These are phyloP conservation scores for Aspergillus awamori DNA, from an alignment of 2,329 filamentous ascomycete species.

Conservation along the genomic window DNA sequence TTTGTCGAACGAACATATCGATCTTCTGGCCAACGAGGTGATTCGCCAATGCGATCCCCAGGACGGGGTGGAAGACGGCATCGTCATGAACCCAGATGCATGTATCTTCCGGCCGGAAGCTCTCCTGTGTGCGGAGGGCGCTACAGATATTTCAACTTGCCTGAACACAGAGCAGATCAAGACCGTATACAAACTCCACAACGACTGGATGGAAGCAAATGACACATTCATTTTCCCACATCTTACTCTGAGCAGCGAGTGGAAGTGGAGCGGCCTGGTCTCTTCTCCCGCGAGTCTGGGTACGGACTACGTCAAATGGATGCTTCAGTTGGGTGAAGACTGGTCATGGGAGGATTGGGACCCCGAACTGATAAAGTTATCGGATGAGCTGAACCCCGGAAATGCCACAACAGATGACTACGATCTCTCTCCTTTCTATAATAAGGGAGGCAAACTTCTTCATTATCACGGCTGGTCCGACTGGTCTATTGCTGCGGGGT, in stretches of 20 bases:
- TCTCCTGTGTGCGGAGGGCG: conserved; percentile 37
- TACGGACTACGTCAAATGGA: conserved; percentile 37
- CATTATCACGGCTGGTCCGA: conserved; percentile 22
- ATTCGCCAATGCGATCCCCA: conserved; percentile 54
- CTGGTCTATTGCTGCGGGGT: conserved; percentile 8
- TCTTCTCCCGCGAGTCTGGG: conserved; percentile 23
- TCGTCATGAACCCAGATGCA: conserved; percentile 51
- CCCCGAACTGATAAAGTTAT: conserved; percentile 41
- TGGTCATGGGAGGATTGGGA: conserved; percentile 46
- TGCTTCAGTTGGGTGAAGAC: conserved; percentile 7
- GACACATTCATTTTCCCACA: conserved; percentile 36
- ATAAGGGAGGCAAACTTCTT: conserved; percentile 18
- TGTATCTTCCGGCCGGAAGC: conserved; percentile 43
- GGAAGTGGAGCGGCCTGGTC: background rate
- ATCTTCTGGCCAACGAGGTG: conserved; percentile 49
- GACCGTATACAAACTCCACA: conserved; percentile 26
- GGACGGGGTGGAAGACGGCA: conserved; percentile 55
- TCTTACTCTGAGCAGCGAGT: conserved; percentile 6
- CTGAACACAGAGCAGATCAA: conserved; percentile 49
- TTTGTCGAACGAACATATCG: conserved; percentile 47
- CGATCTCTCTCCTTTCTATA: conserved; percentile 16
- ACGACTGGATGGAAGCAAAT: conserved; percentile 9
- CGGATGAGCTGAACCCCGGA: conserved; percentile 7
- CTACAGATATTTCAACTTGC: conserved; percentile 36
- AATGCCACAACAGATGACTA: conserved; percentile 14